Evolutionary conservation across 805 yeast species (phyloP), one percentile per base, ranked within the genome.

Genomic region (Saccharomyces jurei): DNA sequence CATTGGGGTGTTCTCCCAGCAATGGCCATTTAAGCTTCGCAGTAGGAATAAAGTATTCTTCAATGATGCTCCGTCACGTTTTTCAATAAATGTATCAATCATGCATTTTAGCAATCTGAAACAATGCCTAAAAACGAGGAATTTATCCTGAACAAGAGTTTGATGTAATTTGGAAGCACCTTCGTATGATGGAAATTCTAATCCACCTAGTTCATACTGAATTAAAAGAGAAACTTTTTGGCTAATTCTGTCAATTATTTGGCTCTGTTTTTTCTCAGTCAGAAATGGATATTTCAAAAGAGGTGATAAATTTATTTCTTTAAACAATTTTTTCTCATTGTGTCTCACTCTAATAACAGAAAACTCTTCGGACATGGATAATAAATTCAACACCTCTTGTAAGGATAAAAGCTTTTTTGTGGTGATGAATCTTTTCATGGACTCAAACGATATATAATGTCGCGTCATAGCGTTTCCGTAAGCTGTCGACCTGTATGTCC

Each of bases 181-280:
- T 4, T 64, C 69, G 53, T 72, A 77, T 2, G 59, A 60, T 0
- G 84, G 83, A 52, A 65, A 76, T 28, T 77, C 81, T 3, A 76
- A 49, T 0, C 81, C 81, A 1, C 83, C 80, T 8, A 81, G 66
- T 51, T 79, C 83, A 61, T 71, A 76, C 56, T 81, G 83, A 8
- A 79, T 64, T 9, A 79, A 26, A 6, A 80, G 57, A 2, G 69
- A 71, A 0, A 77, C 66, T 54, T 80, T 80, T 10, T 77, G 77
- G 27, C 51, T 52, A 6, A 60, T 56, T 6, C 57, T 59, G 22
- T 66, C 67, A 27, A 70, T 59, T 11, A 60, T 56, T 53, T 51
- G 56, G 26, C 60, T 56, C 47, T 62, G 68, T 49, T 62, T 62
- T 17, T 70, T 68, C 1, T 64, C 64, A 0, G 66, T 58, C n/a